A percentile compares a stretch with the other conserved stretches of the same genome.
phyloP scores from a whole-genome alignment of 78 protist genomes.

The Planoprotostelium fungivorum region DNA sequence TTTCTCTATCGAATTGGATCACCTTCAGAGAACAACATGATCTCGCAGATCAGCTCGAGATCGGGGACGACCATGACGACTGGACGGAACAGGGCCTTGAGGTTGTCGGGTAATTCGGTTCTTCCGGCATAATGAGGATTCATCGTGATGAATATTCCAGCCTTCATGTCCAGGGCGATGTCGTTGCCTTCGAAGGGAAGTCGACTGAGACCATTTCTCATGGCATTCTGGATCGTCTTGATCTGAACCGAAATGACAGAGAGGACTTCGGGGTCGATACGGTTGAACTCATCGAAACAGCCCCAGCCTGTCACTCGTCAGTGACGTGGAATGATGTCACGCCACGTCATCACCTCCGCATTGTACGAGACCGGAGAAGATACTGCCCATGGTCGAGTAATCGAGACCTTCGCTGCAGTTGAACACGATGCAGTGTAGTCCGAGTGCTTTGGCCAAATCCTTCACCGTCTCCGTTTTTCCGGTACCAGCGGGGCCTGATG shows the following conservation, averaged over 20 bases:
- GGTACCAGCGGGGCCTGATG: slow-evolving; percentile 99
- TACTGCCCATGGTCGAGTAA: slow-evolving; percentile 94
- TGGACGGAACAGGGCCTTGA: slow-evolving; percentile 92
- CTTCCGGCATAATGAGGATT: slow-evolving; percentile 99
- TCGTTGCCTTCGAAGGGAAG: not conserved
- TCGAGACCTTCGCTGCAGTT: slow-evolving; percentile 97
- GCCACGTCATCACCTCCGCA: slow-evolving; percentile 59
- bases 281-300: slow-evolving; percentile 99
- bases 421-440: slow-evolving; percentile 89
- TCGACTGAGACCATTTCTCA: slow-evolving; percentile 22
- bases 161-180: slow-evolving; percentile 44
- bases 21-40: slow-evolving; percentile 95
- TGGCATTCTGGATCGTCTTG: slow-evolving; percentile 91
- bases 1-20: not conserved
- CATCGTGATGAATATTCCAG: slow-evolving; percentile 99
- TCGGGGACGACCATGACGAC: slow-evolving; percentile 95
- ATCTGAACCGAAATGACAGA: slow-evolving; percentile 98
- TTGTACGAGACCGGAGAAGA: slow-evolving; percentile 95
- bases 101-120: slow-evolving; percentile 96
- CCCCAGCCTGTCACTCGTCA: slow-evolving; percentile 89
- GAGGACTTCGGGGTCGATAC: slow-evolving; percentile 96
- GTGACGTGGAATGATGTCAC: not conserved
- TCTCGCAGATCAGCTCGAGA: slow-evolving; percentile 93
- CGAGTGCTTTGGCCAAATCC: slow-evolving; percentile 89
- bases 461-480: slow-evolving; percentile 98